phyloP scores from a whole-genome alignment of 2,329 filamentous ascomycete genomes.

The Leptosphaerulina australis region DNA sequence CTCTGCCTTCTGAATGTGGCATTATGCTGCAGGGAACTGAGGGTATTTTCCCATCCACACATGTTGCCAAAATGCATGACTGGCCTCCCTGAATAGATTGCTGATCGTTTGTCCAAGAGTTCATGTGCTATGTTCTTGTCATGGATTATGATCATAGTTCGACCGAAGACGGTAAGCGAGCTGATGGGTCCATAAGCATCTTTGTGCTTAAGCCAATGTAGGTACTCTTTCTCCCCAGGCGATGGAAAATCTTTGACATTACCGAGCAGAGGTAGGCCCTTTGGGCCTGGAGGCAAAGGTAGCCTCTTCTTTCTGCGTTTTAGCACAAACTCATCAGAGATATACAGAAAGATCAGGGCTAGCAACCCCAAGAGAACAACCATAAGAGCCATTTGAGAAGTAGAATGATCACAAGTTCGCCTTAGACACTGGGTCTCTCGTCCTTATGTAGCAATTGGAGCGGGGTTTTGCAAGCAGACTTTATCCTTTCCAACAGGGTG shows the following conservation, averaged over 20 bases:
- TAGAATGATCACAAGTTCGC: background rate
- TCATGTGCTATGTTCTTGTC: slow-evolving; percentile 32
- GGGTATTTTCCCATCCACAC: slow-evolving; percentile 48
- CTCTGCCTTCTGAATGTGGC: slow-evolving; percentile 49
- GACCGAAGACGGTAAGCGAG: slow-evolving; percentile 33
- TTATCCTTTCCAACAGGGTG: no score
- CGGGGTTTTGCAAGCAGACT: no score
- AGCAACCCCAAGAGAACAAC: background rate
- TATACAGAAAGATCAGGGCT: background rate
- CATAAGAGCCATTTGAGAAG: background rate
- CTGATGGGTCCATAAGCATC: slow-evolving; percentile 39
- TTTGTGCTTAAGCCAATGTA: slow-evolving; percentile 55
- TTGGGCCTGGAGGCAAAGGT: slow-evolving; percentile 59
- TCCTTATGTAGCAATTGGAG: no score
- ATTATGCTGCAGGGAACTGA: slow-evolving; percentile 48
- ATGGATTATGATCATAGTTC: slow-evolving; percentile 34
- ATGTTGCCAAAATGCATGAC: slow-evolving; percentile 27
- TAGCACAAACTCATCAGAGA: background rate
- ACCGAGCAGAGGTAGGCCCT: slow-evolving; percentile 55
- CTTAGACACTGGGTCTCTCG: background rate
- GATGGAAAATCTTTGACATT: slow-evolving; percentile 58
- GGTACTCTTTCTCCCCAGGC: slow-evolving; percentile 45
- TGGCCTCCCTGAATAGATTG: slow-evolving; percentile 32
- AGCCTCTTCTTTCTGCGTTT: background rate
- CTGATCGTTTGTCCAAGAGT: slow-evolving; percentile 30